These are phyloP conservation scores for Adiantum capillusveneris DNA, from an alignment of 75 land plant species.

Conservation along the genomic window DNA sequence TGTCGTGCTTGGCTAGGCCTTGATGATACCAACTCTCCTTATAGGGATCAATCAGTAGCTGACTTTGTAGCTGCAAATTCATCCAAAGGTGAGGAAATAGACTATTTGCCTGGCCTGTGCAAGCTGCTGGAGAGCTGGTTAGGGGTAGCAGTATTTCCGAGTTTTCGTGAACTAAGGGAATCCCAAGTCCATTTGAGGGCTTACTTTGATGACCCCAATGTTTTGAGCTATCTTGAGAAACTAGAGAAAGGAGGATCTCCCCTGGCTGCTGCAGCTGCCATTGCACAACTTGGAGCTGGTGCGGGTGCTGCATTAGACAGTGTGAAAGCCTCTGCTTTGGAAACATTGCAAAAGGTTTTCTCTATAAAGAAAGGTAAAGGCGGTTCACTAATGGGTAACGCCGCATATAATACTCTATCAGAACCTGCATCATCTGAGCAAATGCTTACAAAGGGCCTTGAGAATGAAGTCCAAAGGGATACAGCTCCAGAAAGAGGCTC, in stretches of 20 bases:
- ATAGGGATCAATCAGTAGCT: slow-evolving; percentile 58
- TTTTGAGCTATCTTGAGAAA: slow-evolving; percentile 67
- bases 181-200: slow-evolving; percentile 52
- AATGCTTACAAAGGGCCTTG: not conserved
- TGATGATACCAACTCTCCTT: slow-evolving; percentile 52
- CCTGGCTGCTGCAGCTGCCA: slow-evolving; percentile 85
- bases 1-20: slow-evolving; percentile 81
- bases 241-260: slow-evolving; percentile 51
- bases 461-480: not conserved
- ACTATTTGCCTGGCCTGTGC: slow-evolving; percentile 75
- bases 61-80: slow-evolving; percentile 61
- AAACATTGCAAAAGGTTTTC: slow-evolving; percentile 71
- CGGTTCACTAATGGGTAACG: not conserved
- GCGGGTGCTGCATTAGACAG: slow-evolving; percentile 73
- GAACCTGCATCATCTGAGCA: no score
- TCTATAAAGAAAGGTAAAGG: slow-evolving; percentile 31
- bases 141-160: slow-evolving; percentile 67
- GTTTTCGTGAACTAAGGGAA: slow-evolving; percentile 63
- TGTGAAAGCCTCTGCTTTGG: slow-evolving; percentile 61
- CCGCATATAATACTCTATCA: no score
- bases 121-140: slow-evolving; percentile 84
- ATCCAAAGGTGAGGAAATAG: slow-evolving; percentile 45
- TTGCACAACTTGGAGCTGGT: slow-evolving; percentile 70
- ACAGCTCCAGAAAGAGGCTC: not conserved
- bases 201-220: slow-evolving; percentile 83